Evolutionary conservation across 2,329 filamentous ascomycete genomes (phyloP).

Genomic region (Coleophoma crateriformis): DNA sequence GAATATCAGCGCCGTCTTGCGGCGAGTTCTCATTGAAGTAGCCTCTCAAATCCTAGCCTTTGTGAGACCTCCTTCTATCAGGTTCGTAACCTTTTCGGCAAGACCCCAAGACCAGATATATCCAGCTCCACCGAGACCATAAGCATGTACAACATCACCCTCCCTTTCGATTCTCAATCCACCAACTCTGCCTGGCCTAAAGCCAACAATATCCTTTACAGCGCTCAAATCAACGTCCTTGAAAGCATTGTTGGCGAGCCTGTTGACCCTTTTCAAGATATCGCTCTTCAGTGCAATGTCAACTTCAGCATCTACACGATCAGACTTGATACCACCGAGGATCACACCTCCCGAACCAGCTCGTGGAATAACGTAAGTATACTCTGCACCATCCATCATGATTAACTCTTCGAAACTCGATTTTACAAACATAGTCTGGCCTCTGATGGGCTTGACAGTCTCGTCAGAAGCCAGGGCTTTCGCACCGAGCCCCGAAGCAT

Average conservation of each 20-base stretch:
- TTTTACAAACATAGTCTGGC: constrained; percentile 4
- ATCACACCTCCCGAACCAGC: constrained; percentile 1
- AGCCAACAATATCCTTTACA: constrained; percentile 4
- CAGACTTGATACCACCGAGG: constrained; percentile 1
- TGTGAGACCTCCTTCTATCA: neutral
- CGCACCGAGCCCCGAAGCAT: constrained; percentile 2
- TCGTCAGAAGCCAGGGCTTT: neutral
- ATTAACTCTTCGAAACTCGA: neutral
- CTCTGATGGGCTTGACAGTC: neutral
- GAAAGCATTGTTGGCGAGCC: constrained; percentile 2
- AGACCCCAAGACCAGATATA: constrained; percentile 4
- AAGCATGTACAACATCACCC: constrained; percentile 4
- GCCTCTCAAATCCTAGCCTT: neutral
- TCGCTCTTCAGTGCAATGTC: constrained; percentile 1
- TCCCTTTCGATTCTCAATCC: constrained; percentile 5
- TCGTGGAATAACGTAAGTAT: constrained; percentile 3
- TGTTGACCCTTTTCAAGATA: constrained; percentile 1
- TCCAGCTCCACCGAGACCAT: constrained; percentile 1
- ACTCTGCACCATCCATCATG: constrained; percentile 1
- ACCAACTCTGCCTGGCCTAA: constrained; percentile 2
- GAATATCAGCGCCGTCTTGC: too few relatives aligned
- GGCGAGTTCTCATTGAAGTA: too few relatives aligned
- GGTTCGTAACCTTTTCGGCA: neutral
- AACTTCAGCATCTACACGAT: neutral
- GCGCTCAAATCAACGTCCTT: neutral